Base-by-base conservation (phyloP, 768 basidiomycete genomes). In the Pseudohyphozyma bogoriensis region DNA sequence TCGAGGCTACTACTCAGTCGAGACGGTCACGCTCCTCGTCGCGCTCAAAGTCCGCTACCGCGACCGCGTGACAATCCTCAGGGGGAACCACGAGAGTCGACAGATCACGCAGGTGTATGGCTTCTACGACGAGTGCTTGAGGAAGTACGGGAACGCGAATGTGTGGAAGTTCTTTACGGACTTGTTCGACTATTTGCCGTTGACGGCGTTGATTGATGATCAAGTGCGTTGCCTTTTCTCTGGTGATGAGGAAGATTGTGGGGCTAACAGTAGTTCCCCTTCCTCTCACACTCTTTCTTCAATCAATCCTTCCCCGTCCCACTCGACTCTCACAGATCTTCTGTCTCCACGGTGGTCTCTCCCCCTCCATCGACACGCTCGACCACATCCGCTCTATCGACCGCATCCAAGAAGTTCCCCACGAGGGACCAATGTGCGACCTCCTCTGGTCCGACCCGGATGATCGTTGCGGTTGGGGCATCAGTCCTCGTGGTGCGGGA, bases 71-170 rank as follows among this genome's bases (percentile, higher is more conserved):
- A 97, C 95, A 60, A 93, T 99, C 73, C 80, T 99, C 44, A 85
- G 95, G 65, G 95, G 95, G 44, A 97, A 99, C 75, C 95, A 99
- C 79, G 95, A 99, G 77, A 90, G 87, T 68, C 83, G 95, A 71
- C 95, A 99, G 80, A 99, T 99, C 79, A 99, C 95, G 31, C 95
- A 99, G 75, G 95, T 99, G 24, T 99, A 99, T 71, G 95, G 95
- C 45, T 99, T 99, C 73, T 99, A 99, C 76, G 95, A 99, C 79
- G 95, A 99, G 76, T 99, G 95, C 73, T 80, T 96, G 73, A 84
- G 95, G 75, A 99, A 99, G 80, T 99, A 99, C 77, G 95, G 95
- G 55, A 97, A 96, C 77, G 92, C 93, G 72, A 97, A 96, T 72
- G 93, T 99, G 36, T 99, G 95, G 95, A 85, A 93, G 71, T 93